Percentiles rank a stretch among this genome's conserved stretches.
phyloP scores from a whole-genome alignment of 805 yeast genomes.

The Kuraishia ogatae region DNA sequence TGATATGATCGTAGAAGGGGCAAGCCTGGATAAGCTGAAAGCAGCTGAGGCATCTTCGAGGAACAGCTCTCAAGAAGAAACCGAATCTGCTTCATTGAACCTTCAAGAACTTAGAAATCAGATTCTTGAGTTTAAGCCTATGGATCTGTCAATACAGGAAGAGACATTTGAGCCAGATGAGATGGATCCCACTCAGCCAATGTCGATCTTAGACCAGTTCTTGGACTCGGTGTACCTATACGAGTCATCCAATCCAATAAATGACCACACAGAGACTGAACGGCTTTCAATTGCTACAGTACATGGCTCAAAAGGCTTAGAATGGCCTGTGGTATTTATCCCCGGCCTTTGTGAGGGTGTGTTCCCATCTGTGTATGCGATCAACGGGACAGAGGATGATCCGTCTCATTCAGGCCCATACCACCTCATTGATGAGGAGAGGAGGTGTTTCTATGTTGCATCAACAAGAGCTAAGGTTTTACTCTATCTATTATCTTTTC shows the following conservation, averaged over 20 bases:
- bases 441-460: conserved; percentile 84
- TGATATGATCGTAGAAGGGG: conserved; percentile 11
- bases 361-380: conserved; percentile 50
- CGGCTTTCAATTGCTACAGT: conserved; percentile 58
- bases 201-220: conserved; percentile 17
- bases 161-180: conserved; percentile 9
- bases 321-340: conserved; percentile 89
- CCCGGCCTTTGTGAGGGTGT: conserved; percentile 63
- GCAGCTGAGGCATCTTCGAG: background rate
- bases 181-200: conserved; percentile 9
- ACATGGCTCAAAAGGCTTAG: conserved; percentile 90
- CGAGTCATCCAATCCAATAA: conserved; percentile 12
- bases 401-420: conserved; percentile 19
- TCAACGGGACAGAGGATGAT: conserved; percentile 15
- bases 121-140: conserved; percentile 15
- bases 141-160: conserved; percentile 10
- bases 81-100: conserved; percentile 7
- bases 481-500: conserved; percentile 2
- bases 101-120: conserved; percentile 19
- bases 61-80: conserved; percentile 2
- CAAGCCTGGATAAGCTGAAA: conserved; percentile 7
- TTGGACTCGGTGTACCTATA: conserved; percentile 23
- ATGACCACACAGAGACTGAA: conserved; percentile 7
- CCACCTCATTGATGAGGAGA: conserved; percentile 56
- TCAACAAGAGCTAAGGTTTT: conserved; percentile 64